Evolutionary conservation across 192 early-diverging fungal genomes (phyloP).

Genomic region (Endogone sp.): DNA sequence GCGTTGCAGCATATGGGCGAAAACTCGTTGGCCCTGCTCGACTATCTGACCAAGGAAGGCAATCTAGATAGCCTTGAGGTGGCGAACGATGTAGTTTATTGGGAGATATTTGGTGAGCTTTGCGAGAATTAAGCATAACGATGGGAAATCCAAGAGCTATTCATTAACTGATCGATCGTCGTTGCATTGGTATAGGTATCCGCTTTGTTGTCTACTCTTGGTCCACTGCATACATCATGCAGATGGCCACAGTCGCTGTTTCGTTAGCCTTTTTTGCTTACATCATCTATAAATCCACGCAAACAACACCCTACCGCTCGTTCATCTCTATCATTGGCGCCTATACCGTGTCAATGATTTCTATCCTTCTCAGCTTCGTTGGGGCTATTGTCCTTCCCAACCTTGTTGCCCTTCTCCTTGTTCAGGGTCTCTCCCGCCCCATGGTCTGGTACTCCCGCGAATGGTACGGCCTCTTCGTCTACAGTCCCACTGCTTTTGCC

Average conservation of each 20-base stretch:
- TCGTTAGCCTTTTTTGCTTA: conserved; percentile 20
- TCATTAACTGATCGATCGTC: background rate
- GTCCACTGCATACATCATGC: conserved; percentile 42
- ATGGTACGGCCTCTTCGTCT: conserved; percentile 48
- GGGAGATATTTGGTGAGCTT: conserved; percentile 58
- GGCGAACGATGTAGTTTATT: conserved; percentile 51
- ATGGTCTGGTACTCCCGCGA: conserved; percentile 64
- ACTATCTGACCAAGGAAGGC: conserved; percentile 45
- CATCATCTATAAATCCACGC: conserved; percentile 12
- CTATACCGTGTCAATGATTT: conserved; percentile 19
- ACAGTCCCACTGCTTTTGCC: conserved; percentile 37
- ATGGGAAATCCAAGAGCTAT: too few species aligned
- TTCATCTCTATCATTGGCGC: conserved; percentile 8
- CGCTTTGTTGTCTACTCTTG: conserved; percentile 58
- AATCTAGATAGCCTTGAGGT: conserved; percentile 39
- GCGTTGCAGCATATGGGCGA: conserved; percentile 70
- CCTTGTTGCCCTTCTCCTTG: conserved; percentile 18
- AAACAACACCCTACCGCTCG: conserved; percentile 26
- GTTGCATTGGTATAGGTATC: conserved; percentile 23
- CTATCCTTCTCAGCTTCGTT: conserved; percentile 23
- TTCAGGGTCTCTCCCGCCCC: conserved; percentile 15
- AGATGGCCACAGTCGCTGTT: conserved; percentile 33
- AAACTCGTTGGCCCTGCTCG: conserved; percentile 52
- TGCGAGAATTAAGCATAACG: too few species aligned
- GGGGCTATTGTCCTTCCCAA: conserved; percentile 26